Base-by-base conservation (phyloP, 192 early-diverging fungal genomes). In the Polychytrium aggregatum region DNA sequence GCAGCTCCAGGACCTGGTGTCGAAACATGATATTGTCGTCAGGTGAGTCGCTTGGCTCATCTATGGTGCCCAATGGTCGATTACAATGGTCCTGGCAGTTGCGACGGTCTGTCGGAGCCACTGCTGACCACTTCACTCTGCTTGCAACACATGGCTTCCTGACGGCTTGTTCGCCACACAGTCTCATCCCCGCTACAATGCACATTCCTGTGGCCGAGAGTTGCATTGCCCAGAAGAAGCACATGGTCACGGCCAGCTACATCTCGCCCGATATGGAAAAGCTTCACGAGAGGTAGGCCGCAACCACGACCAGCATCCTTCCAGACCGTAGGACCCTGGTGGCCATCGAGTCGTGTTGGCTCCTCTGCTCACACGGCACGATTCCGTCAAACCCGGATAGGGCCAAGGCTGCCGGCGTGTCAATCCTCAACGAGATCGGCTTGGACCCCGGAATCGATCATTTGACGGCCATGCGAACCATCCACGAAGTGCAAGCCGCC, bases 401-500 rank as follows among this genome's bases (percentile, higher is more conserved):
- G 27, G 90, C 88, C 39, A 85, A 86, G 70, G 70, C 79, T 37
- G 84, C 86, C 20, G 88, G 86, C 45, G 68, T 98, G 52, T 85
- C 83, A 55, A 76, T 93, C 59, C 80, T 98, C 76, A 98, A 98
- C 70, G 95, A 98, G 73, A 90, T 98, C 57, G 95, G 95, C 42
- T 70, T 98, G 31, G 95, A 98, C 74, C 95, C 95, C 27, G 87
- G 95, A 68, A 92, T 94, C 63, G 92, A 96, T 67, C 92, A 98
- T 67, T 72, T 98, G 33, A 68, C 64, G 17, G 65, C 68, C 36
- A 58, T 67, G 50, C 83, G 90, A 68, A 85, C 84, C 47, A 92
- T 98, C 59, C 79, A 90, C 55, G 86, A 94, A 50, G 90, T 94
- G 34, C 81, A 85, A 45, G 68, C 73, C 41, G 77, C 83, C 44